Conservation (phyloP, 441 rosid genomes). For the Adansonia grandidieri region DNA sequence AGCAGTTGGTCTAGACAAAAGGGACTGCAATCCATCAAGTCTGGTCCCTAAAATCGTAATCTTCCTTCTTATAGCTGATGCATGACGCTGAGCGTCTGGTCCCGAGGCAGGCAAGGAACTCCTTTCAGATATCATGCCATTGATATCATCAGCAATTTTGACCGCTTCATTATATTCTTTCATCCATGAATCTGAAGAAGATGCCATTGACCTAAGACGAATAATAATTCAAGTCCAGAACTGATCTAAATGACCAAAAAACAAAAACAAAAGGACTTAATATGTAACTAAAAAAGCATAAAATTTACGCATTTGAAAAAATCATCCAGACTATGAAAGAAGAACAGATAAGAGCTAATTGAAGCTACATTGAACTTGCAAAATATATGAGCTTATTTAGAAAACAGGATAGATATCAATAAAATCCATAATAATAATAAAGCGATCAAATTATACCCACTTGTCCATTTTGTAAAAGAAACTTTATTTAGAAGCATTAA, state of each 20-base stretch:
- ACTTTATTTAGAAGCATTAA: neutral
- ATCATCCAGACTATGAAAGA: neutral
- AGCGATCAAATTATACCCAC: neutral
- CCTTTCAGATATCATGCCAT: conserved; percentile 79
- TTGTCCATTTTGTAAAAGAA: neutral
- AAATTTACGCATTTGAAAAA: neutral
- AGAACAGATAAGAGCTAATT: conserved; percentile 37
- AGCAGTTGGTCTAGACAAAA: conserved; percentile 67
- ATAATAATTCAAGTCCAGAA: conserved; percentile 9
- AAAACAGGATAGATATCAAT: no score
- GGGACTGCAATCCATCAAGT: conserved; percentile 77
- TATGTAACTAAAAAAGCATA: neutral
- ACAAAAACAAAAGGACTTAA: neutral
- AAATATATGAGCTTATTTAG: neutral
- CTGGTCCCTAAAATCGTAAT: conserved; percentile 83
- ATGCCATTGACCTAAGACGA: conserved; percentile 56
- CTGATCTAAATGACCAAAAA: conserved; percentile 6
- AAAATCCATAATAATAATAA: neutral
- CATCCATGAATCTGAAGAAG: conserved; percentile 82
- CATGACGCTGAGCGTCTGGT: conserved; percentile 87
- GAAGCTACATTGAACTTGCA: neutral
- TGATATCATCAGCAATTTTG: conserved; percentile 81
- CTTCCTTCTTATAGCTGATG: conserved; percentile 84
- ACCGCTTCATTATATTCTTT: conserved; percentile 81
- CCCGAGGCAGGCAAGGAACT: conserved; percentile 58